Evolutionary conservation across 2,329 filamentous ascomycete genomes (phyloP), one percentile per base, ranked within the genome.

Genomic region (Aspergillus sclerotialis): DNA sequence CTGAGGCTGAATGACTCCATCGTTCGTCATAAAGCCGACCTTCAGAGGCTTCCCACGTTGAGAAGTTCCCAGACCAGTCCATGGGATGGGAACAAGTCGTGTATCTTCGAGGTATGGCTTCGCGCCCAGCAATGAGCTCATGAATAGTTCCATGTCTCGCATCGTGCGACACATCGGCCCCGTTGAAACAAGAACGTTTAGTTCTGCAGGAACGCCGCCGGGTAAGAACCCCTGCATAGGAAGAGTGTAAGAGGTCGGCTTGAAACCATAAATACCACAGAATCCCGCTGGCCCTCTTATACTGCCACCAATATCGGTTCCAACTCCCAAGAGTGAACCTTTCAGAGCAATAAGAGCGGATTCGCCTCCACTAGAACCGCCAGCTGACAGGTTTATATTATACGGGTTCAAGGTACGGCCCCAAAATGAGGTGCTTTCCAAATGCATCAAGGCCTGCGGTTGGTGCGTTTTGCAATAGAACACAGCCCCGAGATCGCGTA

Each of bases 231-330:
- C n/a, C n/a, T n/a, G n/a, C n/a, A n/a, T 34, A 7, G 32, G 32
- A 7, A 34, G 19, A 18, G 25, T 24, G 29, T 34, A 24, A 9
- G 23, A 24, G 15, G 34, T 36, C 7, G 34, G 34, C 4, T 29
- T n/a, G 17, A 36, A 31, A 1, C 69, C 72, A 44, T 68, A 76
- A 2, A 76, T 43, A 2, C 73, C 73, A 36, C 74, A 71, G 57
- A 76, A 71, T 6, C 69, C 70, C 8, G 71, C 63, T 1, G 74
- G 74, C 28, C 76, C 73, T 1, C 74, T 63, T 34, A 76, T 70
- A 14, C 64, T 69, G 19, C 73, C 72, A 13, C 72, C 72, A 38
- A 56, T 46, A 38, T 76, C 73, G 1, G 72, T 76, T 2, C 73
- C 73, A 48, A 74, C 70, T 1, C 72, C 73, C 4, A 73, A 56